Base-by-base conservation (phyloP, 352 stramenopile species). In the Pythium plurisporium region DNA sequence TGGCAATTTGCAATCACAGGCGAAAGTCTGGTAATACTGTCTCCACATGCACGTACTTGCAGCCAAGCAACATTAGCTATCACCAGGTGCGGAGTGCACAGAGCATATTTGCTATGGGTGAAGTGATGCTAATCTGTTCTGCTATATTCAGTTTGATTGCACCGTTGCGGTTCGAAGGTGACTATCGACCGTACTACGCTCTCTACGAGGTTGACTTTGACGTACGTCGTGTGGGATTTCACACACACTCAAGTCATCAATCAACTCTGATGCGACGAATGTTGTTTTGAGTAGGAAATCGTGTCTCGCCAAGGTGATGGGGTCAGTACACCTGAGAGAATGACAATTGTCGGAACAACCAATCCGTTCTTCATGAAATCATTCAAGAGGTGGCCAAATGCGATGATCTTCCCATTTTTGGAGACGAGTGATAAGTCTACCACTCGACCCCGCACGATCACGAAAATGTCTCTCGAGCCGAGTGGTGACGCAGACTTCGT, bases 311-410 rank as follows among this genome's bases (percentile, higher is more conserved):
- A 90, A 65, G 82, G 80, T 25, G 57, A 70, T 29, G 79, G 74
- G 27, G 51, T 76, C 20, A 86, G 75, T 53, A 55, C 50, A 29
- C 64, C 69, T 0, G 74, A 79, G 25, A 53, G 72, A 23, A 76
- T 80, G 53, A 89, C 70, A 30, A 67, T 94, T 0, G 73, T 95
- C 17, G 86, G 86, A 48, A 91, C 83, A 20, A 95, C 86, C 19
- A 95, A 94, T 27, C 86, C 86, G 2, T 94, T 94, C 51, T 95
- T 95, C 48, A 76, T 94, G 70, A 95, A 94, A 72, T 76, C 81
- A 3, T 57, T 95, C 46, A 87, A 74, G 34, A 71, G 74, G 40
- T 95, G 85, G 85, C 85, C 85, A 12, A 91, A 91, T 31, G 83
- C 82, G 12, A 60, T 91, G 34, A 62, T 95, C 4, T 91, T 91